Evolutionary conservation across 176 grass and related monocot species (phyloP).

Genomic region (Metroxylon sagu): DNA sequence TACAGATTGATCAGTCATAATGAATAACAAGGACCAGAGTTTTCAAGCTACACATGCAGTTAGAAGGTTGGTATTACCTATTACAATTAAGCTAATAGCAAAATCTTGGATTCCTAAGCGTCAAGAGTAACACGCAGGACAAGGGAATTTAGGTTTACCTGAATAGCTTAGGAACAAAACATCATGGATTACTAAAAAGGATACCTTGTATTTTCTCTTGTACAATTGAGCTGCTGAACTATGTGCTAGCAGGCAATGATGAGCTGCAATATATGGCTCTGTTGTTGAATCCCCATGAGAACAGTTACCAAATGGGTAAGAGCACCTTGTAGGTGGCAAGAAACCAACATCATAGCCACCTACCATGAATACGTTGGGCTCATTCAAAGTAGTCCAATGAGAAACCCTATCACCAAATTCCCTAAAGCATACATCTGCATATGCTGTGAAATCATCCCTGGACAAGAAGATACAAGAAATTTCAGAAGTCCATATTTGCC

Average conservation of each 20-base stretch:
- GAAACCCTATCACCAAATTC: slow-evolving; percentile 53
- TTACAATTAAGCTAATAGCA: no score
- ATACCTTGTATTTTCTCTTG: slow-evolving; percentile 26
- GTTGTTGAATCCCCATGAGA: slow-evolving; percentile 34
- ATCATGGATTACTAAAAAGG: slow-evolving; percentile 23
- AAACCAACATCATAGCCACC: slow-evolving; percentile 11
- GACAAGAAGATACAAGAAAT: not conserved
- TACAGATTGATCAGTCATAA: no score
- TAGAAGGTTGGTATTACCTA: no score
- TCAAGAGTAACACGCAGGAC: no score
- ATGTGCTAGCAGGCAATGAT: slow-evolving; percentile 42
- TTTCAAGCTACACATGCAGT: no score
- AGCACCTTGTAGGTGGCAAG: slow-evolving; percentile 37
- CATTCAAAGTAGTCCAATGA: slow-evolving; percentile 41
- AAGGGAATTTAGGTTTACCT: no score
- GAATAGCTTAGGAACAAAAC: not conserved
- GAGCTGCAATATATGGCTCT: slow-evolving; percentile 49
- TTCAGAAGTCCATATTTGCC: no score
- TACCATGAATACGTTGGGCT: slow-evolving; percentile 30
- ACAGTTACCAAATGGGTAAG: slow-evolving; percentile 55
- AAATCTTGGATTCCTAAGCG: no score
- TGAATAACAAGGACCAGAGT: no score
- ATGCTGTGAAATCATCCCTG: slow-evolving; percentile 65
- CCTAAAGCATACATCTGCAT: slow-evolving; percentile 50
- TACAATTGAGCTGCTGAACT: slow-evolving; percentile 38